phyloP scores from a whole-genome alignment of 768 basidiomycete species.

The Lactarius tabidus region DNA sequence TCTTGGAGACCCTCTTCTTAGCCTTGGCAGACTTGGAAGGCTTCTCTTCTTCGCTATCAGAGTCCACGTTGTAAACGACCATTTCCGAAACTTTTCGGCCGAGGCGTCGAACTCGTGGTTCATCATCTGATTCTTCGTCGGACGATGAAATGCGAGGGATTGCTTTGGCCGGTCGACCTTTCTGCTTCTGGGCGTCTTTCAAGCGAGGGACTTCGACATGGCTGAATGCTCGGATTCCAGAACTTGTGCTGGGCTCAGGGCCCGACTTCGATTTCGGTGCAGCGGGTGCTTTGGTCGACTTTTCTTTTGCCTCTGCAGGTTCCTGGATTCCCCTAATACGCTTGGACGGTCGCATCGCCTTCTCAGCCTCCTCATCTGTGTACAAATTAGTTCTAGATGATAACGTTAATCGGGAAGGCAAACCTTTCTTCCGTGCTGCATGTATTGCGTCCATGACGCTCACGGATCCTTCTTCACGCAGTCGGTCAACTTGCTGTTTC shows the following conservation, averaged over 20 bases:
- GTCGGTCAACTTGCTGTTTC: constrained; percentile 59
- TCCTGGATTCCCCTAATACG: constrained; percentile 59
- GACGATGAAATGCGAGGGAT: constrained; percentile 17
- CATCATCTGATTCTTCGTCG: constrained; percentile 12
- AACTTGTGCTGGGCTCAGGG: constrained; percentile 14
- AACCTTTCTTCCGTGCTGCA: constrained; percentile 57
- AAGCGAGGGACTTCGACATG: constrained; percentile 20
- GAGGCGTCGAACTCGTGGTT: constrained; percentile 18
- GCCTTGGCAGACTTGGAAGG: constrained; percentile 24
- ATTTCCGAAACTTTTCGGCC: constrained; percentile 20
- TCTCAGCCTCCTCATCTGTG: constrained; percentile 50
- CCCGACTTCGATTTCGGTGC: constrained; percentile 5
- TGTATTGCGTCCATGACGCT: constrained; percentile 64
- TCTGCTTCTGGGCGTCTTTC: constrained; percentile 17
- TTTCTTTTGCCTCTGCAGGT: neutral
- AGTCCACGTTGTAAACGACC: constrained; percentile 18
- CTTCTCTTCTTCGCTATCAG: constrained; percentile 19
- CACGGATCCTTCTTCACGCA: constrained; percentile 60
- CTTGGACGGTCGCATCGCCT: constrained; percentile 48
- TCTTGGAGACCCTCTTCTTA: constrained; percentile 5
- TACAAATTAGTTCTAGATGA: constrained; percentile 24
- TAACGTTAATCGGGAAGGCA: constrained; percentile 22
- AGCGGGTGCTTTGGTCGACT: neutral
- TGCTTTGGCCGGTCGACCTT: neutral
- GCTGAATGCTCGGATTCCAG: constrained; percentile 17